Evolutionary conservation across 2,329 filamentous ascomycete species (phyloP).

Genomic region (Chaetomium sp.): DNA sequence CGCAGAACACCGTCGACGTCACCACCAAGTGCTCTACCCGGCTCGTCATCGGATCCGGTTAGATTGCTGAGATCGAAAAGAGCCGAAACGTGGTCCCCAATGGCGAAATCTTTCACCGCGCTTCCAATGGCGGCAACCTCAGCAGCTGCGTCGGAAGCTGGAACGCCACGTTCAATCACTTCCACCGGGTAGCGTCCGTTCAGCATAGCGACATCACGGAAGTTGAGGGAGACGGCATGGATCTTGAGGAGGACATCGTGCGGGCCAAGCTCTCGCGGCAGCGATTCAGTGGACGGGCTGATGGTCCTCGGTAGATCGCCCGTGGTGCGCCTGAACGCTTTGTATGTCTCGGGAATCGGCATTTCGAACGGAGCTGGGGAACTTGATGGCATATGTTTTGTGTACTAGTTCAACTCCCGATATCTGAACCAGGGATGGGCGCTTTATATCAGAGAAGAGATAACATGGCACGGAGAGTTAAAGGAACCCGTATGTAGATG

Average conservation of each 20-base stretch:
- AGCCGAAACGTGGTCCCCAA: conserved; percentile 34
- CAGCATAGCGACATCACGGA: conserved; percentile 37
- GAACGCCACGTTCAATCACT: conserved; percentile 28
- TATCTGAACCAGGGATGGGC: background rate
- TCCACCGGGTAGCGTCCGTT: conserved; percentile 33
- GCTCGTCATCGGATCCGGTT: conserved; percentile 15
- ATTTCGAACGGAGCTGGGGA: background rate
- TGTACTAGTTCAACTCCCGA: background rate
- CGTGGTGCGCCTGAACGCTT: conserved; percentile 24
- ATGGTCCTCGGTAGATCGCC: conserved; percentile 20
- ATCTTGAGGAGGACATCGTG: conserved; percentile 31
- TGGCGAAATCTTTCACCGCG: conserved; percentile 29
- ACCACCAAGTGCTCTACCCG: conserved; percentile 24
- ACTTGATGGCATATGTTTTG: background rate
- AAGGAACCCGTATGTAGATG: background rate
- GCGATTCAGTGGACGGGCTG: conserved; percentile 14
- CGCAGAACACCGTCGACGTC: conserved; percentile 32
- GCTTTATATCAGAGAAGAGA: background rate
- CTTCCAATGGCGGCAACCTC: conserved; percentile 34
- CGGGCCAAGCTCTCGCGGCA: conserved; percentile 18
- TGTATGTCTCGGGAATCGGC: conserved; percentile 22
- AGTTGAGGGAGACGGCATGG: conserved; percentile 35
- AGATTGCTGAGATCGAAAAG: conserved; percentile 27
- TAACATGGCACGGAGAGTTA: background rate
- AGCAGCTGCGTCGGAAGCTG: conserved; percentile 32